A percentile compares a stretch with the other conserved stretches of the same genome.
Conservation (phyloP, 768 basidiomycete genomes). For the Lentinula edodes region DNA sequence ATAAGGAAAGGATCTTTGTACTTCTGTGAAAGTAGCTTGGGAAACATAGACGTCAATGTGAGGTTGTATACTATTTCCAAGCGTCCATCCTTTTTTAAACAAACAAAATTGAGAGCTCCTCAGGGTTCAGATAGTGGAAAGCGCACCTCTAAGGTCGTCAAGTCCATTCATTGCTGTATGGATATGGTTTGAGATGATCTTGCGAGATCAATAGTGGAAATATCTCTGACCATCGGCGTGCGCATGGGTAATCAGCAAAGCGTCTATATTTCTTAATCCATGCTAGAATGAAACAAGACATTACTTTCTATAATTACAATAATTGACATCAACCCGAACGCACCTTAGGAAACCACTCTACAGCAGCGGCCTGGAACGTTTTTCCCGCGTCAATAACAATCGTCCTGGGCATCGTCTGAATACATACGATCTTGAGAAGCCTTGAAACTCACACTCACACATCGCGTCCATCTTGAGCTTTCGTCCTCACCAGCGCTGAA, state of each 20-base stretch:
- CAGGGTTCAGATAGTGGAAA: not conserved
- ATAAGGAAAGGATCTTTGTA: slow-evolving; percentile 76
- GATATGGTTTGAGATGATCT: not conserved
- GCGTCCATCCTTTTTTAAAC: slow-evolving; percentile 63
- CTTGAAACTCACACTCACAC: slow-evolving; percentile 40
- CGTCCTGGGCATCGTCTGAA: slow-evolving; percentile 39
- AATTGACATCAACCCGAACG: not conserved
- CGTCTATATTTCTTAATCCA: slow-evolving; percentile 65
- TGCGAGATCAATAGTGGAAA: not conserved
- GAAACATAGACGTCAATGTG: slow-evolving; percentile 76
- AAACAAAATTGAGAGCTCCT: slow-evolving; percentile 4
- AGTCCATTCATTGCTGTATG: slow-evolving; percentile 76
- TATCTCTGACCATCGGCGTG: slow-evolving; percentile 64
- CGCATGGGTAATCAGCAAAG: slow-evolving; percentile 79
- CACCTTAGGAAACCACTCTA: slow-evolving; percentile 39
- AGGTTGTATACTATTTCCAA: slow-evolving; percentile 55
- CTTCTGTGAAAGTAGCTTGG: slow-evolving; percentile 55
- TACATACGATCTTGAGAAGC: slow-evolving; percentile 3
- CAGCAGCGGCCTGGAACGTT: slow-evolving; percentile 60
- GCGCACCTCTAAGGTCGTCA: slow-evolving; percentile 78
- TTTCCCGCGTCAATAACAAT: slow-evolving; percentile 84
- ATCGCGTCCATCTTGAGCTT: slow-evolving; percentile 29
- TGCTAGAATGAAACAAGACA: slow-evolving; percentile 40
- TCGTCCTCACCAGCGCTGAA: slow-evolving; percentile 56
- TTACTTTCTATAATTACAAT: slow-evolving; percentile 29